Conservation (phyloP, 2,329 filamentous ascomycete genomes). For the Aurifilum marmelostoma region DNA sequence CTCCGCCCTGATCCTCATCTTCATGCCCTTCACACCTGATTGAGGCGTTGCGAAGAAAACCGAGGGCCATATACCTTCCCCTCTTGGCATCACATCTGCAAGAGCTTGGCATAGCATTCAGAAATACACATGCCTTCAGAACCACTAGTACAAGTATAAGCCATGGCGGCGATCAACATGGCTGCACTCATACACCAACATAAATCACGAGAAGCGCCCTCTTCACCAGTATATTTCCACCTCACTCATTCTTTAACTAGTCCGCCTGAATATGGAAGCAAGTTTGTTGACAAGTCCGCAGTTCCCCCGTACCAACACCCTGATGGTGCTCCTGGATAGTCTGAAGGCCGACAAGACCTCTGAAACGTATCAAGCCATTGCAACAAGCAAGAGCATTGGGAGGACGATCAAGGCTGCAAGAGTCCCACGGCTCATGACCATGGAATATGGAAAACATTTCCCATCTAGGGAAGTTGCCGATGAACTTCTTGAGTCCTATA, state of each 20-base stretch:
- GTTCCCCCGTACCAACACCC: slow-evolving; percentile 41
- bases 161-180: not conserved
- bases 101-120: not conserved
- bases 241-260: not conserved
- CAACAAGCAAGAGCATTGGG: slow-evolving; percentile 57
- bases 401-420: slow-evolving; percentile 55
- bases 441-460: slow-evolving; percentile 45
- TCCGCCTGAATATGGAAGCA: not conserved
- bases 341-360: slow-evolving; percentile 43
- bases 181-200: not conserved
- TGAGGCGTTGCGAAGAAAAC: not conserved
- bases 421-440: slow-evolving; percentile 49
- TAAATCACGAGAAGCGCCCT: not conserved
- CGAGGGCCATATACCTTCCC: not conserved
- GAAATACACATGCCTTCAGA: not conserved
- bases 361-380: slow-evolving; percentile 41
- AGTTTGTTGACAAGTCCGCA: slow-evolving; percentile 32
- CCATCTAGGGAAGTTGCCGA: slow-evolving; percentile 52
- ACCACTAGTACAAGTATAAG: not conserved
- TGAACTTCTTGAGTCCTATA: slow-evolving; percentile 52
- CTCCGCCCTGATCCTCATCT: not conserved
- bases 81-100: not conserved
- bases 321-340: slow-evolving; percentile 50
- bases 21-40: not conserved
- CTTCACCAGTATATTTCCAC: not conserved